A percentile compares a stretch with the other conserved stretches of the same genome.
phyloP scores from a whole-genome alignment of 1,139 yeast species.

The Taphrina betulina region DNA sequence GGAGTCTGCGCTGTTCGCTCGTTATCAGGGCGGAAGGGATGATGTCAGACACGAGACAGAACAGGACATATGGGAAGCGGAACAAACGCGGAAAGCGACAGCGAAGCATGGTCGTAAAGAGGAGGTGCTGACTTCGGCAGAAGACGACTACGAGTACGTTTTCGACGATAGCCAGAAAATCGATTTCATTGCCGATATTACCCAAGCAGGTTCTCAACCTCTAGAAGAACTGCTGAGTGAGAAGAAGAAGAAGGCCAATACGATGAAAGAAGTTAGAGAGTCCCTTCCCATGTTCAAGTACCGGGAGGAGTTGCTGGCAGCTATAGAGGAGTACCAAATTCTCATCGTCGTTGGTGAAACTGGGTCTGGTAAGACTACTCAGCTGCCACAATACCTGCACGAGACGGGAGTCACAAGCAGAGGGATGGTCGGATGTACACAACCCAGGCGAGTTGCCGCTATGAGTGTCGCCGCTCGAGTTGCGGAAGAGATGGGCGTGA shows the following conservation, averaged over 20 bases:
- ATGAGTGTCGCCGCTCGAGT: conserved; percentile 90
- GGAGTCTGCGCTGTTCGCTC: conserved; percentile 46
- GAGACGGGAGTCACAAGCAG: conserved; percentile 74
- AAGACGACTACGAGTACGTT: conserved; percentile 69
- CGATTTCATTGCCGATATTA: conserved; percentile 56
- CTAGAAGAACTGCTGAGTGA: conserved; percentile 41
- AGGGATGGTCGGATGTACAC: conserved; percentile 76
- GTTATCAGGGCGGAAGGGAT: conserved; percentile 43
- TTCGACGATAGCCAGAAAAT: conserved; percentile 77
- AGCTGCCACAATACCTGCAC: conserved; percentile 80
- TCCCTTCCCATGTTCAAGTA: conserved; percentile 76
- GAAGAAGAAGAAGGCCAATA: conserved; percentile 48
- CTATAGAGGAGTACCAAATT: conserved; percentile 66
- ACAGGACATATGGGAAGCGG: conserved; percentile 63
- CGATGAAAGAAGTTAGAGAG: conserved; percentile 54
- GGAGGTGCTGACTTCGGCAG: conserved; percentile 38
- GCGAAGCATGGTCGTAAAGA: conserved; percentile 21
- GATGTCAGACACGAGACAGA: conserved; percentile 41
- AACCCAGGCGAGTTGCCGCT: conserved; percentile 95
- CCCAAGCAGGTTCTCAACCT: conserved; percentile 23
- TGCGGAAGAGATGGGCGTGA: conserved; percentile 75
- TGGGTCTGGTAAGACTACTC: conserved; percentile 97
- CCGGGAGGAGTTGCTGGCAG: conserved; percentile 61
- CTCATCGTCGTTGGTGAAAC: conserved; percentile 93
- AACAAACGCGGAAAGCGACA: conserved; percentile 57